Evolutionary conservation across 2,329 filamentous ascomycete species (phyloP).

Genomic region (Alternaria viburni): DNA sequence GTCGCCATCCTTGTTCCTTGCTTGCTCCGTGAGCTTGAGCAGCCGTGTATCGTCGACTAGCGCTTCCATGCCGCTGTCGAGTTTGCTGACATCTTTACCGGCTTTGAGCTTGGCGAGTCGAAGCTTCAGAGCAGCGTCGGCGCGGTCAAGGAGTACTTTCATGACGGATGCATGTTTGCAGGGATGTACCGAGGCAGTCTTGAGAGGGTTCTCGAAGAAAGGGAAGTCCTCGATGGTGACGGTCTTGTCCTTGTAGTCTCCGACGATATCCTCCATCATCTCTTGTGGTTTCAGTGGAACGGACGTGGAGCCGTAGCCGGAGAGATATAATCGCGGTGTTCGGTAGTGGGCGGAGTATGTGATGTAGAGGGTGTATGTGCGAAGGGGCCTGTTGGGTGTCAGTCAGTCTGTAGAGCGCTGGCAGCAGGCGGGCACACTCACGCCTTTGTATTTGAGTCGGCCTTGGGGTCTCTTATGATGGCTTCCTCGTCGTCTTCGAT

Average conservation of each 20-base stretch:
- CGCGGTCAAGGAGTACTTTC: constrained; percentile 95
- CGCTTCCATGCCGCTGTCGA: constrained; percentile 75
- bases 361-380: constrained; percentile 98
- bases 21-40: constrained; percentile 62
- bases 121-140: constrained; percentile 89
- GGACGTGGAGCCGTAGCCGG: constrained; percentile 80
- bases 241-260: constrained; percentile 98
- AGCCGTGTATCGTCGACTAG: constrained; percentile 81
- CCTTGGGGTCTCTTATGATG: constrained; percentile 74
- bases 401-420: constrained; percentile 11
- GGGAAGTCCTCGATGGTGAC: constrained; percentile 98
- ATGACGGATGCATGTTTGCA: constrained; percentile 98
- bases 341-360: constrained; percentile 97
- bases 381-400: constrained; percentile 66
- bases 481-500: constrained; percentile 93
- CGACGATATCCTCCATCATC: constrained; percentile 97
- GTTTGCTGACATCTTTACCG: constrained; percentile 61
- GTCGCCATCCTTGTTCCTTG: constrained; percentile 51
- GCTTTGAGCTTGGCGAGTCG: constrained; percentile 80
- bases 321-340: constrained; percentile 92
- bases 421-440: constrained; percentile 48
- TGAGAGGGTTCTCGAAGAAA: constrained; percentile 87
- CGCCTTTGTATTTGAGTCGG: constrained; percentile 60
- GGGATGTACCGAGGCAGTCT: constrained; percentile 96
- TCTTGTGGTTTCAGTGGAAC: constrained; percentile 80